Base-by-base conservation (phyloP, 1,284 basidiomycete species). In the Pholiota adiposa region DNA sequence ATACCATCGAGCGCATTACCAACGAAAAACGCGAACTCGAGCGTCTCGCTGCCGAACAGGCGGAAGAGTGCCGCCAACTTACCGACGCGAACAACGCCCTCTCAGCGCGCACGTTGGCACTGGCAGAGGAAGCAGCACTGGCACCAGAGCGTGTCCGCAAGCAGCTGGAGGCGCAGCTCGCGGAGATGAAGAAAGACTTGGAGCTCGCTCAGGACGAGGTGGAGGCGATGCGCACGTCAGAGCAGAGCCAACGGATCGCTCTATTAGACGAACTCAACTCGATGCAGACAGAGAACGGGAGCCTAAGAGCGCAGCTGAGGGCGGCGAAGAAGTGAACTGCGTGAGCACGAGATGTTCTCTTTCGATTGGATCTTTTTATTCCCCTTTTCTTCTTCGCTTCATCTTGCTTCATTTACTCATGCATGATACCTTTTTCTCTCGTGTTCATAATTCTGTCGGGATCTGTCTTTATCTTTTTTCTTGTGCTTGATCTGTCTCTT, bases 201-300 rank as follows among this genome's bases (percentile, higher is more conserved):
- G 74, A 75, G 16, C 65, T 70, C 12, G 81, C 83, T 0, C 74
- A 77, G 62, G 82, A 82, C 44, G 85, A 87, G 63, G 72, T 87
- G 46, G 78, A 85, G 2, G 79, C 77, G n/a, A 84, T 89, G 79
- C 80, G 79, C 40, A 78, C 74, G 63, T 84, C 85, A 12, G 89
- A 90, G 70, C 86, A 90, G 72, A 81, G 77, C 11, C 91, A 93
- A 73, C 81, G 83, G 65, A 83, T 90, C 59, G 86, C 86, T 19
- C 69, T 93, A 52, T 76, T 93, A 56, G 91, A 93, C 68, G 91
- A 93, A 75, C 77, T 93, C 66, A 93, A 92, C 71, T 79, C 82
- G 53, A 81, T 89, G 75, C 91, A 93, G 73, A 88, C 83, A 56
- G 90, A 92, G 75, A 93, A 93, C 69, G 80, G 77, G 38, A 84